Conservation (phyloP, 768 basidiomycete genomes). For the Leccinum boreale region DNA sequence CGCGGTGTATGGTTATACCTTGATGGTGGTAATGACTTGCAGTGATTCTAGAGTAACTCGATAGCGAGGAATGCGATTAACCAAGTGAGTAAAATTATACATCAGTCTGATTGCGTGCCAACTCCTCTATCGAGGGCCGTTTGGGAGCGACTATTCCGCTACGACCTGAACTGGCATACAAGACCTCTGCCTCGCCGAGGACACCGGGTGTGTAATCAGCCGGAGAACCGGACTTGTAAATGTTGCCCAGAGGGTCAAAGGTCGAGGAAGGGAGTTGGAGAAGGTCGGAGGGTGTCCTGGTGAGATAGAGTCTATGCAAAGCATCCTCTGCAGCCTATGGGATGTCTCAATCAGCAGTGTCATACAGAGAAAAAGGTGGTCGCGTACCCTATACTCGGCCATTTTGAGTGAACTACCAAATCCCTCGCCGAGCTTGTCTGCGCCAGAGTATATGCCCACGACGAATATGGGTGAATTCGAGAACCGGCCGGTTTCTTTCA, state of each 20-base stretch:
- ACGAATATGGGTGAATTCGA: slow-evolving; percentile 91
- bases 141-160: slow-evolving; percentile 38
- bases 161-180: slow-evolving; percentile 67
- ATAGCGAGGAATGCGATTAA: slow-evolving; percentile 27
- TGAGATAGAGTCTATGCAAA: slow-evolving; percentile 78
- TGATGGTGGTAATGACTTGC: neutral
- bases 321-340: slow-evolving; percentile 82
- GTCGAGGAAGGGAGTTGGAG: slow-evolving; percentile 73
- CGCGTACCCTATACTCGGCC: slow-evolving; percentile 85
- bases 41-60: neutral
- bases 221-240: slow-evolving; percentile 48
- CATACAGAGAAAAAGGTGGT: neutral
- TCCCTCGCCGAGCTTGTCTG: slow-evolving; percentile 87
- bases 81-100: slow-evolving; percentile 24
- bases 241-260: slow-evolving; percentile 57
- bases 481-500: slow-evolving; percentile 91
- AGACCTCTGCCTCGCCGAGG: slow-evolving; percentile 59
- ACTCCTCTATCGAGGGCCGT: slow-evolving; percentile 26
- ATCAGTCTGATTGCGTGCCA: slow-evolving; percentile 17
- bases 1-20: neutral
- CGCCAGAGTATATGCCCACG: slow-evolving; percentile 89
- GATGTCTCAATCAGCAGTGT: neutral
- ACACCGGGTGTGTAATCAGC: slow-evolving; percentile 50
- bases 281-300: slow-evolving; percentile 64
- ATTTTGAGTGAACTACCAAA: slow-evolving; percentile 91